phyloP scores from a whole-genome alignment of 345 rosid genomes.

The Euclidium syriacum region DNA sequence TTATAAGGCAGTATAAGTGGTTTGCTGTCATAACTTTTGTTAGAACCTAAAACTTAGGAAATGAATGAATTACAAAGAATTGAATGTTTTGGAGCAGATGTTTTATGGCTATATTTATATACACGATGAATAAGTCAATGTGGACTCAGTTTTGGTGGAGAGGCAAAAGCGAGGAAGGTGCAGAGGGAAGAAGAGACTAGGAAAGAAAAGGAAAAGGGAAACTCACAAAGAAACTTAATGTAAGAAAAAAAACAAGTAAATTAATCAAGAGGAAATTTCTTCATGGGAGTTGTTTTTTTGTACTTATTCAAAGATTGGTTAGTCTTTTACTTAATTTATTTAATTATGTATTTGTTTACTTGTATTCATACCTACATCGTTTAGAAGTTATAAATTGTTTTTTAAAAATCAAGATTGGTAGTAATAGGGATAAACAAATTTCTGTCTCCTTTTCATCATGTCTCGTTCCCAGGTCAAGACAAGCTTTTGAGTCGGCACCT shows the following conservation, averaged over 20 bases:
- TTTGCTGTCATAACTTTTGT: neutral
- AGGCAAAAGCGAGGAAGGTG: conserved; percentile 32
- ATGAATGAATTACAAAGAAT: conserved; percentile 14
- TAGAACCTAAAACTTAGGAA: conserved; percentile 4
- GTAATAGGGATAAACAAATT: no score
- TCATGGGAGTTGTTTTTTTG: conserved; percentile 2
- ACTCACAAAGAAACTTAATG: conserved; percentile 12
- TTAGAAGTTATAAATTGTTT: no score
- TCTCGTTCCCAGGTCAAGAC: no score
- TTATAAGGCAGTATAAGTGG: conserved; percentile 9
- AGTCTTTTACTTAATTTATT: neutral
- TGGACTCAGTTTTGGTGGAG: neutral
- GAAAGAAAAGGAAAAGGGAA: conserved; percentile 13
- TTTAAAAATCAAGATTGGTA: no score
- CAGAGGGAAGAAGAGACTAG: conserved; percentile 11
- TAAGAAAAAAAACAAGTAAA: neutral
- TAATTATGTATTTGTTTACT: neutral
- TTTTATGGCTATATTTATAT: conserved; percentile 2
- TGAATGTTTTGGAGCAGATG: conserved; percentile 3
- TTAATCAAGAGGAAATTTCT: conserved; percentile 16
- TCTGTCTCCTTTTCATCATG: no score
- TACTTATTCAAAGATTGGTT: conserved; percentile 1
- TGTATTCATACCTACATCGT: neutral
- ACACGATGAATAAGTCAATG: conserved; percentile 17
- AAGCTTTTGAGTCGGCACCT: no score